These are phyloP conservation scores for Cinnamomum micranthum DNA, from an alignment of 164 flowering plant species.

Conservation along the genomic window DNA sequence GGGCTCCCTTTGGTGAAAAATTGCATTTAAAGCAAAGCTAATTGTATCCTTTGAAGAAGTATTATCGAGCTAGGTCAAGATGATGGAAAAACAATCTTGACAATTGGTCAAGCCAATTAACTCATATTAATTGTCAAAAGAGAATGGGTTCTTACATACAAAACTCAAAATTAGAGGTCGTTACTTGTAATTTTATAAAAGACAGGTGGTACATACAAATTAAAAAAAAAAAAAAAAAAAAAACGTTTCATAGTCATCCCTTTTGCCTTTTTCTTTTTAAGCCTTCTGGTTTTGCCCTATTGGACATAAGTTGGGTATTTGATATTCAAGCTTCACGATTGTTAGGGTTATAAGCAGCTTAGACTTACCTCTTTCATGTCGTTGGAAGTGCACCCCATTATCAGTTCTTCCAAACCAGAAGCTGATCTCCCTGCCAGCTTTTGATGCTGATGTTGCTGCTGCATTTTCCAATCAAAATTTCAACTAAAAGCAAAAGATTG, in stretches of 20 bases:
- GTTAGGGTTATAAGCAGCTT: slow-evolving; percentile 58
- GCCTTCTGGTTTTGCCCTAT: slow-evolving; percentile 1
- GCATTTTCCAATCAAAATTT: slow-evolving; percentile 3
- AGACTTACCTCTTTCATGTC: slow-evolving; percentile 70
- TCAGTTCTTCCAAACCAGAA: slow-evolving; percentile 74
- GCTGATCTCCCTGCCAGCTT: slow-evolving; percentile 64
- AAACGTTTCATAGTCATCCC: slow-evolving; percentile 7
- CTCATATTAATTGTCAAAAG: too few species aligned
- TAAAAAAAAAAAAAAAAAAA: not conserved
- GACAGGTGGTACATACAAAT: too few species aligned
- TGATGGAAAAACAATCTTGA: too few species aligned
- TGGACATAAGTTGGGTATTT: not conserved
- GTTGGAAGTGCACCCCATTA: slow-evolving; percentile 85
- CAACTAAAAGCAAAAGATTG: not conserved
- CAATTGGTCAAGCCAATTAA: too few species aligned
- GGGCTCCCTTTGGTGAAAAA: too few species aligned
- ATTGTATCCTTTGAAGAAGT: too few species aligned
- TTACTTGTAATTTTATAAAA: not conserved
- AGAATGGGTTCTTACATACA: too few species aligned
- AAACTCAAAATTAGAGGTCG: slow-evolving; percentile 8
- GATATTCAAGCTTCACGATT: slow-evolving; percentile 27
- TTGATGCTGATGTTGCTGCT: slow-evolving; percentile 71
- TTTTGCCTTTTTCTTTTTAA: slow-evolving; percentile 7
- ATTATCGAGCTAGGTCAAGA: too few species aligned
- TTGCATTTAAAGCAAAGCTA: too few species aligned